Evolutionary conservation across 768 basidiomycete genomes (phyloP).

Genomic region (Hirschioporus abietinus): DNA sequence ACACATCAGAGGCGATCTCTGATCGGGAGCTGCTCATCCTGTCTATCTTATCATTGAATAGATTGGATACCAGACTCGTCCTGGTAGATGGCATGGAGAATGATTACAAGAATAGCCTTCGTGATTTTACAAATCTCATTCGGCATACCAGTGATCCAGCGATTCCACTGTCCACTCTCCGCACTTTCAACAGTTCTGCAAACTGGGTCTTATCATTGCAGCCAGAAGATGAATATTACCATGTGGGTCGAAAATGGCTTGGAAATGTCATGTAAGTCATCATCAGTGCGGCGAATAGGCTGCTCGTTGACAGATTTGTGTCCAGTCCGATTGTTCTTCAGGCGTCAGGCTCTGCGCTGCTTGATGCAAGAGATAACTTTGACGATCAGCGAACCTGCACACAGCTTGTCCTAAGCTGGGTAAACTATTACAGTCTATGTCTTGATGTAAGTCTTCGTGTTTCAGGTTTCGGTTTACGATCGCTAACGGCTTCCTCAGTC

Average conservation of each 20-base stretch:
- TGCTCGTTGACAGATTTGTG: neutral
- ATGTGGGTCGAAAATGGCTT: neutral
- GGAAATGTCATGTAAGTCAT: neutral
- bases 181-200: constrained; percentile 41
- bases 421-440: constrained; percentile 46
- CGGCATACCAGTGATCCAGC: constrained; percentile 56
- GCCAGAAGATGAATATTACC: constrained; percentile 31
- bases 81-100: constrained; percentile 36
- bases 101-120: constrained; percentile 43
- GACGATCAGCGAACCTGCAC: constrained; percentile 69
- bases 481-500: constrained; percentile 18
- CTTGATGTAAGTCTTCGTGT: constrained; percentile 36
- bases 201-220: constrained; percentile 40
- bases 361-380: constrained; percentile 53
- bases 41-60: constrained; percentile 66
- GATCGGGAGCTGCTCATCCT: constrained; percentile 70
- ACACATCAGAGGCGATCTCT: constrained; percentile 50
- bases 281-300: neutral
- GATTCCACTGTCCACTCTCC: constrained; percentile 57
- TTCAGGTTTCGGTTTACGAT: neutral
- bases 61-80: constrained; percentile 50
- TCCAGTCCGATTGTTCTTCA: neutral
- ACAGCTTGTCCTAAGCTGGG: constrained; percentile 50
- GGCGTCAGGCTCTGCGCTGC: constrained; percentile 36
- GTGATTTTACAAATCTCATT: constrained; percentile 49